Conservation (phyloP, 2,329 filamentous ascomycete species). For the Alternaria gansuensis region DNA sequence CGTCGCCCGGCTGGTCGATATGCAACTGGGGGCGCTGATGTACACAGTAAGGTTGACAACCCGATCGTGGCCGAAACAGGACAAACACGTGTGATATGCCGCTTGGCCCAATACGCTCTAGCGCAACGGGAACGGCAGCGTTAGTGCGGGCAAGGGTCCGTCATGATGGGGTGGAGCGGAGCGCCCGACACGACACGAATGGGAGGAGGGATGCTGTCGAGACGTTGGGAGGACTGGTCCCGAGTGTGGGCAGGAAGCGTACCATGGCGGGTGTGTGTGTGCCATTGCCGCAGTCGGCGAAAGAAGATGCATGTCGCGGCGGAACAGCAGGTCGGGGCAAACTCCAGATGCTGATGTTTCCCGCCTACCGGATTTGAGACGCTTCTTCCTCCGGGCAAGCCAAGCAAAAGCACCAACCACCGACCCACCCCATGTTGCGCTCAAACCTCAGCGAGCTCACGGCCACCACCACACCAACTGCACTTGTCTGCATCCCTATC, state of each 20-base stretch:
- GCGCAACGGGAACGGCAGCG: conserved; percentile 22
- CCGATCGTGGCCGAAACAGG: conserved; percentile 4
- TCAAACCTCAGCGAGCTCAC: conserved; percentile 28
- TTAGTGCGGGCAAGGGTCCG: conserved; percentile 15
- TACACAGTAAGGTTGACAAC: neutral
- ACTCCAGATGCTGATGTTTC: conserved; percentile 1
- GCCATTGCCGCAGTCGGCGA: neutral
- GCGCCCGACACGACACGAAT: conserved; percentile 8
- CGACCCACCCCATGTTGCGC: conserved; percentile 31
- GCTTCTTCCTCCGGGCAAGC: conserved; percentile 21
- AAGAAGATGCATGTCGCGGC: neutral
- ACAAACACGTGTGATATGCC: conserved; percentile 12
- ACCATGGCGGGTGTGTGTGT: neutral
- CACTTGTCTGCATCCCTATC: conserved; percentile 20
- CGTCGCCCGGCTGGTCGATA: neutral
- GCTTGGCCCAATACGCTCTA: conserved; percentile 1
- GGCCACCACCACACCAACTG: conserved; percentile 23
- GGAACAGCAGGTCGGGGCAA: neutral
- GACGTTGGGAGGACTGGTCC: neutral
- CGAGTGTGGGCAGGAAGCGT: neutral
- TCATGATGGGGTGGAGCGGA: conserved; percentile 13
- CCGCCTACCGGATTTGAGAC: conserved; percentile 20
- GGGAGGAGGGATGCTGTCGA: conserved; percentile 9
- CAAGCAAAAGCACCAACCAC: conserved; percentile 24
- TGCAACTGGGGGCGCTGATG: conserved; percentile 5